Percentiles rank a stretch among this genome's conserved stretches.
phyloP scores from a whole-genome alignment of 305 asterid species.

The Nicotiana rustica region DNA sequence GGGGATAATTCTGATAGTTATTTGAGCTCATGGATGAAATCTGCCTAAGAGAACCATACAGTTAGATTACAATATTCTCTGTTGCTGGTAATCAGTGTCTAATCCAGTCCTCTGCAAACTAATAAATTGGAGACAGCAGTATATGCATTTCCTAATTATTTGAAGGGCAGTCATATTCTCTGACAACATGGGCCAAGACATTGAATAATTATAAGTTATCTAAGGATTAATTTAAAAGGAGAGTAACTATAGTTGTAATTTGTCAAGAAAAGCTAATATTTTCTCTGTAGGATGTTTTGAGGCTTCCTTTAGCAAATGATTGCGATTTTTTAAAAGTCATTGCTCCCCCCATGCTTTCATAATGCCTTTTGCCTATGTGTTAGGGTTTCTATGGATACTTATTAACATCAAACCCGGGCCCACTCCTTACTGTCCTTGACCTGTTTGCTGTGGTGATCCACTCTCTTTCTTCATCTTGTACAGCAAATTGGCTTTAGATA shows the following conservation, averaged over 20 bases:
- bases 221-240: neutral
- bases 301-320: slow-evolving; percentile 29
- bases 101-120: neutral
- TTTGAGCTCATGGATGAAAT: slow-evolving; percentile 27
- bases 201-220: neutral
- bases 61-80: neutral
- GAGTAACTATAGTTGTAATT: slow-evolving; percentile 1
- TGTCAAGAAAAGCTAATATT: slow-evolving; percentile 12
- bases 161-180: slow-evolving; percentile 1
- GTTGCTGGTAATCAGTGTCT: neutral
- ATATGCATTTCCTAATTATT: neutral
- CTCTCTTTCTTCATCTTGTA: slow-evolving; percentile 26
- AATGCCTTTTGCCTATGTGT: neutral
- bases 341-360: slow-evolving; percentile 14
- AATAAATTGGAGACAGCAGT: slow-evolving; percentile 23
- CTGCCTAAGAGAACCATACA: neutral
- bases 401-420: neutral
- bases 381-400: neutral
- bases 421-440: neutral
- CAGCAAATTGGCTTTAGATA: neutral
- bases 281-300: slow-evolving; percentile 7
- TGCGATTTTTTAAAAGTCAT: neutral
- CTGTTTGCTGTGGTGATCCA: slow-evolving; percentile 14
- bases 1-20: neutral
- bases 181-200: neutral